phyloP scores from a whole-genome alignment of 768 basidiomycete species.

The Mycena alexandri region DNA sequence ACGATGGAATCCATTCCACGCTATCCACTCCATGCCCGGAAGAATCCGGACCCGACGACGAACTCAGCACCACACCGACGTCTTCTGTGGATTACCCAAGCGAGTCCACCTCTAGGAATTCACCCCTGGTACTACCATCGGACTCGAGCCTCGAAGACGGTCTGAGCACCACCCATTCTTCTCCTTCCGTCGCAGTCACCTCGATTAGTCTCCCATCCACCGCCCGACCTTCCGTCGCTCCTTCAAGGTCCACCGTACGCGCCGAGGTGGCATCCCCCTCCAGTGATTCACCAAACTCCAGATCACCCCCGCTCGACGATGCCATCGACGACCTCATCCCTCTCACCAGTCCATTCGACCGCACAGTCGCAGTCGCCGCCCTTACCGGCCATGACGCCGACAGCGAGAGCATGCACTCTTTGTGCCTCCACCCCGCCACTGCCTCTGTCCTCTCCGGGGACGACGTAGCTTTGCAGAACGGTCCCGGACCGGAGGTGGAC shows the following conservation, averaged over 20 bases:
- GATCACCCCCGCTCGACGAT: not conserved
- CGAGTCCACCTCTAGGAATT: not conserved
- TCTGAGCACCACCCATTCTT: not conserved
- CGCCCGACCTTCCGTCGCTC: not conserved
- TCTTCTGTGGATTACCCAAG: no score
- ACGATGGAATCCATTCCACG: no score
- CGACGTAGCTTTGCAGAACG: not conserved
- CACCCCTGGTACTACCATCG: not conserved
- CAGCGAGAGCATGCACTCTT: slow-evolving; percentile 20
- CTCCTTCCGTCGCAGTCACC: slow-evolving; percentile 2
- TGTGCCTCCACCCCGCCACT: not conserved
- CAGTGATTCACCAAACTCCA: not conserved
- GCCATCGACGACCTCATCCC: slow-evolving; percentile 2
- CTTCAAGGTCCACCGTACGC: not conserved
- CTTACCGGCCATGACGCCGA: not conserved
- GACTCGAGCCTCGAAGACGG: slow-evolving; percentile 9
- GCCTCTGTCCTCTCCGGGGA: slow-evolving; percentile 3
- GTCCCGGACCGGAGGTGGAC: not conserved
- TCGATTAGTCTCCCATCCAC: slow-evolving; percentile 14
- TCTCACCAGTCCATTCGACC: slow-evolving; percentile 6
- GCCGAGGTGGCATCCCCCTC: not conserved
- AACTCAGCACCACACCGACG: no score
- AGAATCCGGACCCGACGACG: no score
- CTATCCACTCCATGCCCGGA: no score
- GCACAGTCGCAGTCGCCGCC: not conserved